Base-by-base conservation (phyloP, 2,329 filamentous ascomycete species). In the Simplicillium aogashimaense region DNA sequence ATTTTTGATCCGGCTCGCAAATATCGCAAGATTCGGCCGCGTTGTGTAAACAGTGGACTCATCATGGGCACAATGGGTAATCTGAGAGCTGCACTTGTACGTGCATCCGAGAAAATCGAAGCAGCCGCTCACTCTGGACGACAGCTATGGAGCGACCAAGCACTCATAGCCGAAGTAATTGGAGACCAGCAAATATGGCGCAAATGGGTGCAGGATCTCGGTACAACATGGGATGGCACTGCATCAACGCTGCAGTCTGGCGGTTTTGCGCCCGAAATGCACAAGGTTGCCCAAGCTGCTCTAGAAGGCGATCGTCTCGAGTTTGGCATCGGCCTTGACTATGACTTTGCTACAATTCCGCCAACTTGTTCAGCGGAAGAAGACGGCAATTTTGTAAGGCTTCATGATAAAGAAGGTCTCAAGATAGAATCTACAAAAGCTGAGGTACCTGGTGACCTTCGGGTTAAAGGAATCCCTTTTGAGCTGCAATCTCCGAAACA, bases 111-210 rank as follows among this genome's bases (percentile, higher is more conserved):
- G 1, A 63, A 61, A 38, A 44, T 57, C 3, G 52, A 58, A 2
- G 34, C 17, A 1, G 50, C 50, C 1, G 48, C 53, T 4, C 50
- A 47, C 42, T 45, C 43, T 5, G 59, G 55, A 2, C 53, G 58
- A 1, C 59, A 62, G 41, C 55, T 61, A 8, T 63, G 59, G 59
- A 62, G 59, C 44, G 58, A 63, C 31, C 61, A 64, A 37, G 58
- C 59, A 0, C 54, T 64, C 5, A 45, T 64, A 2, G 60, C 50
- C 1, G 61, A 64, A 29, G 57, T 63, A n/a, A 54, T 62, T 7
- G 59, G 58, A 9, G 61, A 64, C 15, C 61, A 64, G 38, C 57
- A 62, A 43, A 53, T 61, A 28, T 62, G 56, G 53, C 56, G 61
- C 2, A 48, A 53, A 25, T 63, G 58, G 56, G 44, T 51, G 33